These are phyloP conservation scores for Aspergillus olivimuriae DNA, from an alignment of 495 filamentous ascomycete species.

Conservation along the genomic window DNA sequence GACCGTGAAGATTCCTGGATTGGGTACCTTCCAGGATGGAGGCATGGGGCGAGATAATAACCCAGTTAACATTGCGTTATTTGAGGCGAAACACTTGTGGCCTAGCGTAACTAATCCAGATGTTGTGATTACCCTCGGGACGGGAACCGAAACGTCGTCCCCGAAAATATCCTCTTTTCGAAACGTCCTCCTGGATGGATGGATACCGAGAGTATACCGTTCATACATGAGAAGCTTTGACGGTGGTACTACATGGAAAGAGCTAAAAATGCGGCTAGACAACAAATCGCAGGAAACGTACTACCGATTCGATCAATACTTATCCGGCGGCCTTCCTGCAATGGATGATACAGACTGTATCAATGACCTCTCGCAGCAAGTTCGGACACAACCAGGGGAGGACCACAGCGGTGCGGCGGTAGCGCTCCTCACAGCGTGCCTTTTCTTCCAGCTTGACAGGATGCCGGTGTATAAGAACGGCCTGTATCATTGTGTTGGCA, in stretches of 20 bases:
- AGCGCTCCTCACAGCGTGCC: conserved; percentile 2
- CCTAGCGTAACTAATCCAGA: conserved; percentile 9
- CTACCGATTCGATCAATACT: conserved; percentile 3
- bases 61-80: conserved; percentile 23
- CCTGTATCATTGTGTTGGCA: conserved; percentile 1
- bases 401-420: background rate
- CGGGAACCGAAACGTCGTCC: conserved; percentile 9
- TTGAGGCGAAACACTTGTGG: conserved; percentile 20
- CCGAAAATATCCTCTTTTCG: conserved; percentile 3
- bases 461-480: conserved; percentile 2
- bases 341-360: conserved; percentile 7
- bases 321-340: conserved; percentile 3
- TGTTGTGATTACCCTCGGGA: conserved; percentile 22
- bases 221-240: conserved; percentile 4
- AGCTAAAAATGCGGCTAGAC: conserved; percentile 1
- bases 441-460: conserved; percentile 5
- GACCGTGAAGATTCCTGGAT: conserved; percentile 9
- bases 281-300: background rate
- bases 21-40: conserved; percentile 21
- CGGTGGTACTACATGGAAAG: conserved; percentile 4
- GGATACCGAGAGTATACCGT: conserved; percentile 9
- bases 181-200: conserved; percentile 10
- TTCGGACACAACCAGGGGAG: background rate
- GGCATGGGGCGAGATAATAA: conserved; percentile 28
- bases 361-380: conserved; percentile 2